Percentiles rank a stretch among this genome's conserved stretches.
phyloP scores from a whole-genome alignment of 139 green algal genomes.

The Chlorokybus atmophyticus region DNA sequence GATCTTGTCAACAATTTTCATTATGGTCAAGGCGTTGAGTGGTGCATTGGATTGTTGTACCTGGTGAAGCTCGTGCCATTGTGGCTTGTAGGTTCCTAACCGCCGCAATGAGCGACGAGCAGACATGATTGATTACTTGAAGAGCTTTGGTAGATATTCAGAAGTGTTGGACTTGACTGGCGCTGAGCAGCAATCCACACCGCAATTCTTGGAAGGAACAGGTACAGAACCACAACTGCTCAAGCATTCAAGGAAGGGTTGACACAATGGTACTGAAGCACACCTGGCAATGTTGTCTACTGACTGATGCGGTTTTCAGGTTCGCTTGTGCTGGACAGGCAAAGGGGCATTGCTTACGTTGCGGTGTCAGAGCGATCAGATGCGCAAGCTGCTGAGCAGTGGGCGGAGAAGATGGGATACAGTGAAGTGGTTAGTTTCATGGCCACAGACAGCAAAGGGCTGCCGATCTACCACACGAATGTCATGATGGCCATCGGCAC shows the following conservation, averaged over 20 bases:
- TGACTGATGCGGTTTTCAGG: no score
- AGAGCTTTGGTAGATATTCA: not conserved
- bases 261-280: no score
- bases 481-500: slow-evolving; percentile 90
- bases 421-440: slow-evolving; percentile 17
- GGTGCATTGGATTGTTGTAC: no score
- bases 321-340: slow-evolving; percentile 77
- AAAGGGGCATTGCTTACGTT: slow-evolving; percentile 80
- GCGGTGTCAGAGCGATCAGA: slow-evolving; percentile 67
- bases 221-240: no score
- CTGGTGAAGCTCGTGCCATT: no score
- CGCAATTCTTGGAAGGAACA: slow-evolving; percentile 44
- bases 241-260: no score
- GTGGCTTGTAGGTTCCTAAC: no score
- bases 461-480: slow-evolving; percentile 88
- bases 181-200: not conserved
- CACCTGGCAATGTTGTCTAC: no score
- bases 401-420: slow-evolving; percentile 51
- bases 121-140: slow-evolving; percentile 13
- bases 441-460: not conserved
- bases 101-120: slow-evolving; percentile 8
- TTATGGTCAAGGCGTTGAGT: no score
- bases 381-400: slow-evolving; percentile 34
- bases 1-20: no score
- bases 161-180: not conserved